phyloP scores from a whole-genome alignment of 352 stramenopile species.

The Pythium volutum region DNA sequence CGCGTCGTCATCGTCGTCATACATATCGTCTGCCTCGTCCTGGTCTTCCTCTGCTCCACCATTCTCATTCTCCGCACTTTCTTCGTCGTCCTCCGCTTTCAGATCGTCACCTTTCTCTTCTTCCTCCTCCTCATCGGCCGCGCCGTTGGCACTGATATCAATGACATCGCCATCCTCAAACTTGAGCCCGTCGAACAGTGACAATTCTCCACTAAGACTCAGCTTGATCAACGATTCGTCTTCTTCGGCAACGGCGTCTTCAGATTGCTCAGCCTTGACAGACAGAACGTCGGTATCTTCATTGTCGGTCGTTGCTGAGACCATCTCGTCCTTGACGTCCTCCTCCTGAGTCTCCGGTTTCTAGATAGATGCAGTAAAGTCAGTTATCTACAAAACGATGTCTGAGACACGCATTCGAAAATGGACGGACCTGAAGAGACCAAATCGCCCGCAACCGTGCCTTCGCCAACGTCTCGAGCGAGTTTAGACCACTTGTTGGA shows the following conservation, averaged over 20 bases:
- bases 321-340: conserved; percentile 15
- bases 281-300: conserved; percentile 16
- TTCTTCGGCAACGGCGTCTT: conserved; percentile 30
- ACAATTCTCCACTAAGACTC: conserved; percentile 74
- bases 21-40: conserved; percentile 34
- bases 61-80: not conserved
- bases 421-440: conserved; percentile 8
- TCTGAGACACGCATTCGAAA: not conserved
- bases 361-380: not conserved
- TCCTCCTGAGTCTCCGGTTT: conserved; percentile 14
- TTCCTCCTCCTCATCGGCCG: conserved; percentile 20
- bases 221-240: conserved; percentile 67
- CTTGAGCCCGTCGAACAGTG: conserved; percentile 85
- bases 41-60: conserved; percentile 25
- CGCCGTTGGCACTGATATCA: conserved; percentile 51
- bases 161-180: conserved; percentile 85
- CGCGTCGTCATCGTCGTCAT: conserved; percentile 55
- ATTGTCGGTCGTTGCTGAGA: conserved; percentile 17
- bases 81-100: conserved; percentile 25
- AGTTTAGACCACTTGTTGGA: conserved; percentile 9
- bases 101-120: conserved; percentile 37
- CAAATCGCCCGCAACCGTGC: conserved; percentile 21
- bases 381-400: not conserved
- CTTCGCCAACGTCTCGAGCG: conserved; percentile 23
- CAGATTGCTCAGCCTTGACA: conserved; percentile 14